Base-by-base conservation (phyloP, 306 rosid species). In the Castanea crenata region DNA sequence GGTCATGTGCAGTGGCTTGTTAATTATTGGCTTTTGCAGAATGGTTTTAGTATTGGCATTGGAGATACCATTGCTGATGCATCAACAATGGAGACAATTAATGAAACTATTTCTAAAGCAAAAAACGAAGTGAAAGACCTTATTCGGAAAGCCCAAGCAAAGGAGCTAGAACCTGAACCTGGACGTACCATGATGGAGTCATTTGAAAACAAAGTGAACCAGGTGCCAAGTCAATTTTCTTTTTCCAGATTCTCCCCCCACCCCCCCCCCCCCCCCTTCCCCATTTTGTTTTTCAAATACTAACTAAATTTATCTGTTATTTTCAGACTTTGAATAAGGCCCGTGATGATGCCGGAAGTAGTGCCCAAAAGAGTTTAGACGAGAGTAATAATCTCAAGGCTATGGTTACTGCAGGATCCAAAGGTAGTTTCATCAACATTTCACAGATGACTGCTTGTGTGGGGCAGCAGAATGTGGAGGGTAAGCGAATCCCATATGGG, bases 361-460 rank as follows among this genome's bases (percentile, higher is more conserved):
- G 96, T 87, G 99, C 99, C 6, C 98, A 96, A 59, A 93, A 90
- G 84, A 96, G 99, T 90, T 91, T 96, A 77, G 83, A 89, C 20
- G 99, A 96, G 89, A 96, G 92, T 77, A 96, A 96, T 89, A 96
- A 96, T 87, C 92, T 96, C 59, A 96, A 96, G 82, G 99, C 99
- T 2, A 96, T 96, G 99, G 99, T 96, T 74, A 96, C 98, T n/a
- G 99, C 99, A 32, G 99, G 99, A 71, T 96, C 99, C n/a, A 96
- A 96, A 80, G 99, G 99, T 75, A 96, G 99, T 93, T 96, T 96
- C 75, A 96, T 96, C 77, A 96, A 96, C 81, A 96, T 96, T 74
- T 96, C 99, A 71, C 99, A 96, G 88, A 96, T 96, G 99, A 96
- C 99, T 86, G 99, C 99, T 86, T 96, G 99, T 89, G 99, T 96